These are phyloP conservation scores for Cladosporium colombiae DNA, from an alignment of 2,329 filamentous ascomycete species.

Conservation along the genomic window DNA sequence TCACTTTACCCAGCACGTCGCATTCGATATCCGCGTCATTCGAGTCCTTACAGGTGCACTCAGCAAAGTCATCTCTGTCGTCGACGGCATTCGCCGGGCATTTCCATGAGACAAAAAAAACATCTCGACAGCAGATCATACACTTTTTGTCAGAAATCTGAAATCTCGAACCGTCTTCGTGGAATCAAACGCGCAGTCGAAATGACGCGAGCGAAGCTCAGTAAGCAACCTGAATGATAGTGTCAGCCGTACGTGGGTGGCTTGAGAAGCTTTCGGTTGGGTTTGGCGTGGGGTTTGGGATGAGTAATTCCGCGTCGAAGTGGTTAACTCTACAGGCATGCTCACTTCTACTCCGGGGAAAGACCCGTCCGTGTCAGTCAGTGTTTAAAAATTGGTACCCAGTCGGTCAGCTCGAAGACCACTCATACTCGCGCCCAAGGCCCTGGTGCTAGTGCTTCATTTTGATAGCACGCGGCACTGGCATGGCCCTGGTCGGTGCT, in stretches of 20 bases:
- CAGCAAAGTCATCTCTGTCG: background rate
- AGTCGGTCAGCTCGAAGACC: constrained; percentile 6
- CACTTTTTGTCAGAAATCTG: background rate
- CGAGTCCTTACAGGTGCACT: background rate
- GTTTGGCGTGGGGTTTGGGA: constrained; percentile 3
- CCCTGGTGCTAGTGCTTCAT: background rate
- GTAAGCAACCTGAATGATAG: background rate
- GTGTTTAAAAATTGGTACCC: background rate
- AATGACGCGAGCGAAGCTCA: background rate
- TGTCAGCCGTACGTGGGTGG: constrained; percentile 16
- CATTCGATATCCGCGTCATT: background rate
- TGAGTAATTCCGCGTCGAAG: constrained; percentile 16
- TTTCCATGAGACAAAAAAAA: background rate
- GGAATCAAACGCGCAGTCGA: background rate
- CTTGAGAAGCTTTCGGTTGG: constrained; percentile 14
- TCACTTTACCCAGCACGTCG: background rate
- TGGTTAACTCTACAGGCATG: background rate
- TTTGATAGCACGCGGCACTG: background rate
- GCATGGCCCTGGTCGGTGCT: background rate
- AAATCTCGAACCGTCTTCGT: background rate
- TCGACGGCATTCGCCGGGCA: background rate
- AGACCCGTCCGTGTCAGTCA: constrained; percentile 9
- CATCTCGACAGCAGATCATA: background rate
- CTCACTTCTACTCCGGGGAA: background rate
- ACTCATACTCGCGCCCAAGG: constrained; percentile 6